Percentiles rank a stretch among this genome's conserved stretches.
phyloP scores from a whole-genome alignment of 1,284 basidiomycete species.

The Singerocomus inundabilis region DNA sequence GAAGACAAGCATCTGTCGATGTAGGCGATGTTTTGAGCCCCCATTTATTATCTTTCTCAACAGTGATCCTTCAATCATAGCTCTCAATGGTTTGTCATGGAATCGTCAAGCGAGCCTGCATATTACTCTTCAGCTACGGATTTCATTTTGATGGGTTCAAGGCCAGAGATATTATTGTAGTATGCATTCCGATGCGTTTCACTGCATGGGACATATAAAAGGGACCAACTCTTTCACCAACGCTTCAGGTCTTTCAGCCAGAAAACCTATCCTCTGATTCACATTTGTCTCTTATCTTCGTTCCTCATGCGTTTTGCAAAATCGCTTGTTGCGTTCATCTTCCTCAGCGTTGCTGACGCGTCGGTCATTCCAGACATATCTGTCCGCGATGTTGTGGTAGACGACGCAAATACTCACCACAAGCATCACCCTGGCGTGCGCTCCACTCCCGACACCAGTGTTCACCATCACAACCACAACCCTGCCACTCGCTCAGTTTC shows the following conservation, averaged over 20 bases:
- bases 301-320: slow-evolving; percentile 14
- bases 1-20: too few species aligned
- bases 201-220: slow-evolving; percentile 6
- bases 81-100: neutral
- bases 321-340: slow-evolving; percentile 13
- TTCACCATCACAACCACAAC: neutral
- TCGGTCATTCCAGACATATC: neutral
- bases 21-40: too few species aligned
- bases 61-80: neutral
- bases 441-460: neutral
- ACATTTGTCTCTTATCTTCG: neutral
- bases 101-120: neutral
- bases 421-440: neutral
- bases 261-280: neutral
- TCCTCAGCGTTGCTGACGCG: slow-evolving; percentile 3
- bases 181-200: neutral
- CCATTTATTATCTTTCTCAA: too few species aligned
- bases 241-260: neutral
- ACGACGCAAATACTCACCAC: neutral
- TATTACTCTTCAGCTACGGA: neutral
- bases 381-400: neutral
- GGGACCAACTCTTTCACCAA: neutral
- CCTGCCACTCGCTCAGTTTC: too few species aligned
- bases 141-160: neutral
- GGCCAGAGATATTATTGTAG: slow-evolving; percentile 1